Percentiles rank a stretch among this genome's conserved stretches.
Conservation (phyloP, 2,329 filamentous ascomycete species). For the Didymella sp. region DNA sequence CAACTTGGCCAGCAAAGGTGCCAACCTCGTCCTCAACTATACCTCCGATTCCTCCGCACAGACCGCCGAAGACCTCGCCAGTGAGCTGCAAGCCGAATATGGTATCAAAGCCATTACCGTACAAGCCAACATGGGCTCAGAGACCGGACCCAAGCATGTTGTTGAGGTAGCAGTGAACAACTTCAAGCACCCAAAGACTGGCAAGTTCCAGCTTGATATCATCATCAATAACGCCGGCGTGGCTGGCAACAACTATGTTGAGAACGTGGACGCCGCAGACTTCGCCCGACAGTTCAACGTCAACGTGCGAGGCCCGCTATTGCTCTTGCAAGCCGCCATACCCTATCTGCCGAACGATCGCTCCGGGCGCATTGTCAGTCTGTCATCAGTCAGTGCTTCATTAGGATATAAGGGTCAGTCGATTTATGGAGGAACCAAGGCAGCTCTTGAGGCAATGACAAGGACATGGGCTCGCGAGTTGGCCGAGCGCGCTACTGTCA, state of each 20-base stretch:
- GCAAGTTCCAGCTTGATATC: constrained; percentile 76
- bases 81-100: constrained; percentile 63
- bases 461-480: constrained; percentile 70
- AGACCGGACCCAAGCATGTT: constrained; percentile 66
- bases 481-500: constrained; percentile 67
- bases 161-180: constrained; percentile 65
- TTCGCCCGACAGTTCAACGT: constrained; percentile 77
- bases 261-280: constrained; percentile 68
- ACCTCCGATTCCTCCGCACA: constrained; percentile 67
- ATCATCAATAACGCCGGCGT: constrained; percentile 86
- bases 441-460: constrained; percentile 73
- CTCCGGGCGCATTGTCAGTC: constrained; percentile 68
- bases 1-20: constrained; percentile 76
- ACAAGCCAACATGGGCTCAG: constrained; percentile 73
- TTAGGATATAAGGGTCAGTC: constrained; percentile 66
- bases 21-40: constrained; percentile 73
- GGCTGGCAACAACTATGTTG: constrained; percentile 67
- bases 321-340: constrained; percentile 75
- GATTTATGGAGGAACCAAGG: constrained; percentile 71
- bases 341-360: constrained; percentile 74
- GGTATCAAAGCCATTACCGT: constrained; percentile 67
- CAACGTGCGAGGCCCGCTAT: constrained; percentile 81
- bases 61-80: constrained; percentile 61
- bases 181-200: constrained; percentile 62
- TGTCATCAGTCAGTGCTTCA: constrained; percentile 65